These are phyloP conservation scores for Chaetoceros muelleri DNA, from an alignment of 108 stramenopile species.

Conservation along the genomic window DNA sequence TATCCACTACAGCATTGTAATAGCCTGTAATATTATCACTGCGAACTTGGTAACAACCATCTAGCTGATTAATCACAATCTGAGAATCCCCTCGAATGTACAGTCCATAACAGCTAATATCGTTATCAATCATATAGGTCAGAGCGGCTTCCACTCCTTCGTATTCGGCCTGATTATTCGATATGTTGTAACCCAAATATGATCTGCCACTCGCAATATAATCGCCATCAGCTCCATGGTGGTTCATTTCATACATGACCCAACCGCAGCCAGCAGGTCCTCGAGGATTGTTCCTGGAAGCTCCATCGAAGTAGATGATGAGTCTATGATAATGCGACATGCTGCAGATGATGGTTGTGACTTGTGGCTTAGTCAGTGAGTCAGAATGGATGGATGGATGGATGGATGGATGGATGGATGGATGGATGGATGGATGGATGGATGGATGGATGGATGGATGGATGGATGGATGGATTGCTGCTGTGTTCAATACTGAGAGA, in stretches of 20 bases:
- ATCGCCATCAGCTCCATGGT: conserved; percentile 10
- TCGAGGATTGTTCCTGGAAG: conserved; percentile 19
- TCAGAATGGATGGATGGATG: too few species aligned
- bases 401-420: too few species aligned
- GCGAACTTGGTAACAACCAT: conserved; percentile 17
- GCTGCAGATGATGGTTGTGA: neutral
- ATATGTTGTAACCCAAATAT: conserved; percentile 22
- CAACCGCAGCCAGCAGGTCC: conserved; percentile 24
- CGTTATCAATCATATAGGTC: conserved; percentile 4
- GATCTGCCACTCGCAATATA: conserved; percentile 4
- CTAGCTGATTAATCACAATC: conserved; percentile 20
- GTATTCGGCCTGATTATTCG: conserved; percentile 30
- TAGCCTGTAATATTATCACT: conserved; percentile 11
- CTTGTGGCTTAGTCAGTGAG: neutral
- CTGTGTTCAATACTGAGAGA: too few species aligned
- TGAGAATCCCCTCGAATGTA: conserved; percentile 18
- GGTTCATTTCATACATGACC: conserved; percentile 20
- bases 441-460: too few species aligned
- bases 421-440: too few species aligned
- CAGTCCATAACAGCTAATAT: conserved; percentile 3
- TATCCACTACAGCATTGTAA: conserved; percentile 9
- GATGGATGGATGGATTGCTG: too few species aligned
- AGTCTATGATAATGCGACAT: conserved; percentile 15
- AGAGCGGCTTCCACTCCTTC: conserved; percentile 15
- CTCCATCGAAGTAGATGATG: conserved; percentile 26